Base-by-base conservation (phyloP, 345 rosid genomes). In the Bruguiera gymnorhiza region DNA sequence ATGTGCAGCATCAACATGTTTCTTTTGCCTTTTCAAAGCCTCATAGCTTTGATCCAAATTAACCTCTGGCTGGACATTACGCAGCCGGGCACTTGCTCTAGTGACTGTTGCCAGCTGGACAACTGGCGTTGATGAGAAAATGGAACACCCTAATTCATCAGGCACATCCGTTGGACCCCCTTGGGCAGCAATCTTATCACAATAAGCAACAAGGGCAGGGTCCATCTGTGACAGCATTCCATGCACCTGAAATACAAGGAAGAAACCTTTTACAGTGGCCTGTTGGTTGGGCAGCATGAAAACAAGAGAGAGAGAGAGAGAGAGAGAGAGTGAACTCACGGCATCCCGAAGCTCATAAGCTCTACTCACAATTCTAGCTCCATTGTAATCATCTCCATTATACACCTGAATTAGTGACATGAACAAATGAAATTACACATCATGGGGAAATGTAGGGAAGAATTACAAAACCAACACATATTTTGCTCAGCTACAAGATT, bases 171-270 rank as follows among this genome's bases (percentile, higher is more conserved):
- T 70, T 11, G 97, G 99, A 75, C 98, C 98, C 43, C 98, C 99
- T 84, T 90, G 86, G 62, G 78, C 84, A 24, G 87, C 89, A 57
- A 96, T 92, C 84, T 96, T 96, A 66, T 96, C 98, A 73, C 98
- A 96, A 76, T 66, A 86, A 27, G 87, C 79, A 30, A 90, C 81
- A 50, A 96, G 87, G 52, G 98, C 89, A 76, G 98, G 95, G 70
- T 96, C 99, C 97, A 96, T 92, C 82, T 96, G 97, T n/a, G 99
- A 84, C 69, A 96, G 75, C 99, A 96, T 92, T 76, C 97, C 97
- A 66, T 90, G 89, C 71, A 96, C 99, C 99, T 96, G 83, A 63
- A 75, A 68, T 30, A 70, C 26, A 30, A 51, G 54, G 34, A 48
- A 16, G 23, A 26, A 32, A 36, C 19, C 11, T 13, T 13, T 66